These are phyloP conservation scores for Prunus kanzakura DNA, from an alignment of 306 rosid species.

Conservation along the genomic window DNA sequence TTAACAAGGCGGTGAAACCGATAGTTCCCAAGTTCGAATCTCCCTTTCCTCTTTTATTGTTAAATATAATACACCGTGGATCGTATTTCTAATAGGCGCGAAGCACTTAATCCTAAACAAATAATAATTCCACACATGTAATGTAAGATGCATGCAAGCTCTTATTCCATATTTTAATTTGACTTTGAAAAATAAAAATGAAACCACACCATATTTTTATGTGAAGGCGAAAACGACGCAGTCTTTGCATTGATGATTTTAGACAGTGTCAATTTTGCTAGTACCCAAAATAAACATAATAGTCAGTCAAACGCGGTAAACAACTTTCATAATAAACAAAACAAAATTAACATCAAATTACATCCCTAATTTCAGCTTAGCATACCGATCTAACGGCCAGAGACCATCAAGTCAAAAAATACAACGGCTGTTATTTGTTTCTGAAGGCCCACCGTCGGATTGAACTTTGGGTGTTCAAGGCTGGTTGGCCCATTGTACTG, in stretches of 20 bases:
- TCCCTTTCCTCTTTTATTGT: too few species aligned
- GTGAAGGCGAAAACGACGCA: not conserved
- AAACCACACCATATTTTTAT: not conserved
- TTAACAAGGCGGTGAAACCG: too few species aligned
- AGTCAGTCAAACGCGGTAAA: not conserved
- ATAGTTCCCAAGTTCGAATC: too few species aligned
- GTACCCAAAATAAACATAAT: not conserved
- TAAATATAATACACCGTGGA: too few species aligned
- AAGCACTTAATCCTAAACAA: too few species aligned
- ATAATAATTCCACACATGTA: too few species aligned
- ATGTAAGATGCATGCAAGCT: too few species aligned
- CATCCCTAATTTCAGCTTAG: not conserved
- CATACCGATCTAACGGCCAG: not conserved
- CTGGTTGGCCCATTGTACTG: conserved; percentile 21
- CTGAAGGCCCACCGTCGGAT: not conserved
- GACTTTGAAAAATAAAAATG: too few species aligned
- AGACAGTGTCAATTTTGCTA: not conserved
- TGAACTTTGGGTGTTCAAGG: not conserved
- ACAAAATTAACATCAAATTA: not conserved
- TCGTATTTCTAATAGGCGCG: too few species aligned
- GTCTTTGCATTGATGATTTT: not conserved
- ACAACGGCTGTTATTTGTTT: conserved; percentile 12
- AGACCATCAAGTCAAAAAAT: not conserved
- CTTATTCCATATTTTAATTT: too few species aligned
- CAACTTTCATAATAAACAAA: not conserved